Base-by-base conservation (phyloP, 2,329 filamentous ascomycete species). In the Colletotrichum neosansevieriae region DNA sequence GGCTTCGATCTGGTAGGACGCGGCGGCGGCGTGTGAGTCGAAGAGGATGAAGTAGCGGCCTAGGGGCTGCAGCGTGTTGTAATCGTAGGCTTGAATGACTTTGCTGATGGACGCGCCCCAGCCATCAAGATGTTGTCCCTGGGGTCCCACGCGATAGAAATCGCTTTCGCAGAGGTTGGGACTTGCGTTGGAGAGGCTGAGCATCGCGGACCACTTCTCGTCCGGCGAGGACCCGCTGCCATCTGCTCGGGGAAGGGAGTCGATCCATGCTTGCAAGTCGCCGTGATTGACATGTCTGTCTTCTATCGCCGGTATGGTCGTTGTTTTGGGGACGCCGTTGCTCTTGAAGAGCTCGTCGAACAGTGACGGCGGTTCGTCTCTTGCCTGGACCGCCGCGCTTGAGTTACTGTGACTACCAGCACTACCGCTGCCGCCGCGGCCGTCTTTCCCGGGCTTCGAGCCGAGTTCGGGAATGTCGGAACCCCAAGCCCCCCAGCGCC, bases 21-120 rank as follows among this genome's bases (percentile, higher is more conserved):
- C 76, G 0, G 92, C 91, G 12, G 89, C 86, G n/a, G 82, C 79
- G 17, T 80, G 75, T 21, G 82, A 85, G 69, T 86, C 82, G 81
- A 94, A 95, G 62, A 92, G 82, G 63, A 95, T 80, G 78, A 87
- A 90, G 80, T 94, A 94, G 73, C 85, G 85, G 67, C 88, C 89
- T 1, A 86, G 78, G 4, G 89, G 86, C 65, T 88, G 86, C 57
- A 93, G 84, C 10, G 90, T 92, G 63, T 82, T 76, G 4, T 86
- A 83, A 74, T 92, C 84, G 70, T 91, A 89, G 51, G 85, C 86
- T 70, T 91, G 91, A 24, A 92, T 85, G 44, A 91, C 86, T 73
- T 88, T 87, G 44, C 83, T 79, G 65, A 93, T 88, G 32, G 88
- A 88, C 63, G 83, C 84, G 10, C 86, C 83, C 92, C 92, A 94